Evolutionary conservation across 768 basidiomycete species (phyloP), one percentile per base, ranked within the genome.

Genomic region (Boletus reticulatus): DNA sequence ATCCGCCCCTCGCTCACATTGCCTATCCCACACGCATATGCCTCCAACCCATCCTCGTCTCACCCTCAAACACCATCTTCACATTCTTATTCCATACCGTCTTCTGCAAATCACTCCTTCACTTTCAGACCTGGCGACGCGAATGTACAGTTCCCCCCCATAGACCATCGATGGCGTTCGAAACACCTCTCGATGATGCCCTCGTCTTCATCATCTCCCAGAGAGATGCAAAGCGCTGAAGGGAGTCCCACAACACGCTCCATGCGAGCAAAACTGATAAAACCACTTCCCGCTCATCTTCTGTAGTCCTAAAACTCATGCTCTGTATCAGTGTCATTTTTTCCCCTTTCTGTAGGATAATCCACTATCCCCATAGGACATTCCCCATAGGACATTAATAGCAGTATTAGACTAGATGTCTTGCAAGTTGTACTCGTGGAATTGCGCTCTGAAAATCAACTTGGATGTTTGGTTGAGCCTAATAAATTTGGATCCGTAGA

Each of bases 101-200:
- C 62, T 6, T 19, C 46, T 16, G 44, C 49, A 31, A 48, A 34
- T 17, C 46, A 43, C 24, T 38, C 31, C 19, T 29, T 45, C 31
- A 19, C 29, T 43, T 27, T 45, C 6, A 42, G 44, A 29, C 55
- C 53, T 20, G 42, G 43, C 8, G 42, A 42, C 37, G 11, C 10
- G 34, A 46, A 38, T 44, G 22, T 16, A 4, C 56, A 17, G 12
- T 36, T 22, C 22, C 22, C 52, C 27, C 34, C 59, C 11, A 32
- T 16, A 24, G 41, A 36, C 24, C 36, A 31, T 36, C 53, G 31
- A 27, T 46, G 45, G 46, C 45, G 22, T 24, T 48, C 45, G 45
- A 61, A 39, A 41, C 65, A 69, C 50, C 48, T 63, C 31, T 67
- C 67, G 16, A 54, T 58, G 50, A 62, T 60, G 46, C 52, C 57